phyloP scores from a whole-genome alignment of 345 rosid genomes.

The Psidium guajava region DNA sequence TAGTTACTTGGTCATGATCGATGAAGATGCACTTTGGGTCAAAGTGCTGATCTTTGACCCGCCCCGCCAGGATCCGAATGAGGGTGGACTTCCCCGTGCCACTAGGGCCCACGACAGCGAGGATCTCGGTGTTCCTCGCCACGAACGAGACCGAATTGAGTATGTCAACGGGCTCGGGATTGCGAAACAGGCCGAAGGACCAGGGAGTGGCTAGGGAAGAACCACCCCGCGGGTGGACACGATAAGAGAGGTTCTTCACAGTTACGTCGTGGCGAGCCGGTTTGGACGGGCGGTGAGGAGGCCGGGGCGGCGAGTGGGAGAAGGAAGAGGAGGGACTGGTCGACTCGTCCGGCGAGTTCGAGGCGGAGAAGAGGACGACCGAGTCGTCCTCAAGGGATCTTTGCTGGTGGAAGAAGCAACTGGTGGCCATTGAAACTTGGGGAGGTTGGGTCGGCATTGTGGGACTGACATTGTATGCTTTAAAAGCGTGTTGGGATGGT shows the following conservation, averaged over 20 bases:
- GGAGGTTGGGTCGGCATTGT: neutral
- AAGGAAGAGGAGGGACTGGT: constrained; percentile 51
- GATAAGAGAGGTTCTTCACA: constrained; percentile 57
- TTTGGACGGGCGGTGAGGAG: neutral
- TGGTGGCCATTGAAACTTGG: constrained; percentile 33
- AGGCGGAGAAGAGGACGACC: constrained; percentile 49
- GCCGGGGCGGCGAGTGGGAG: constrained; percentile 24
- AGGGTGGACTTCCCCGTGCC: constrained; percentile 88
- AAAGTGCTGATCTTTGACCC: constrained; percentile 47
- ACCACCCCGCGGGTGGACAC: constrained; percentile 11
- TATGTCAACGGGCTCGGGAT: constrained; percentile 33
- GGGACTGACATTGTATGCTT: neutral
- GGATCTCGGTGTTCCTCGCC: constrained; percentile 52
- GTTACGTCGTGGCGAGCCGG: constrained; percentile 9
- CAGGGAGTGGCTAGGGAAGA: constrained; percentile 15
- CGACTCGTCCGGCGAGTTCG: constrained; percentile 49
- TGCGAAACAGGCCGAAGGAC: constrained; percentile 6
- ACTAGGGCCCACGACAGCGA: constrained; percentile 77
- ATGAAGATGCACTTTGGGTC: constrained; percentile 37
- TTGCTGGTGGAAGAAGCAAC: constrained; percentile 20
- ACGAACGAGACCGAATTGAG: constrained; percentile 61
- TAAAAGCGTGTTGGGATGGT: neutral
- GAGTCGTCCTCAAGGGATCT: constrained; percentile 47
- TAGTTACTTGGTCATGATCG: constrained; percentile 18
- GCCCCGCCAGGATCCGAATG: constrained; percentile 61